A percentile compares a stretch with the other conserved stretches of the same genome.
phyloP scores from a whole-genome alignment of 208 protist genomes.

The Zelonia costaricensis region DNA sequence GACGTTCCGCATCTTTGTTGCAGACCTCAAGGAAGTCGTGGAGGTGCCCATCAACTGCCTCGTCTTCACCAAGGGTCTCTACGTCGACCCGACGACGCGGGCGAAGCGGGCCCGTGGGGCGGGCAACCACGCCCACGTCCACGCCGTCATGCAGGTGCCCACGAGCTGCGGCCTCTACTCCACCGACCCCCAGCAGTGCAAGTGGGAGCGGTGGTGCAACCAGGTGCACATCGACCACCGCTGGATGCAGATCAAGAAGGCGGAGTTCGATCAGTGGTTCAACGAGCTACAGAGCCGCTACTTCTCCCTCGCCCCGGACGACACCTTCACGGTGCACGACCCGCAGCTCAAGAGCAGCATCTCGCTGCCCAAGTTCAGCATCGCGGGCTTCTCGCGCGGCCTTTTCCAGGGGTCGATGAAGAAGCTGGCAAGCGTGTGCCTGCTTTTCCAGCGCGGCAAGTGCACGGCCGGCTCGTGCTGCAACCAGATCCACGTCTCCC shows the following conservation, averaged over 20 bases:
- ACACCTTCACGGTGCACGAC: conserved; percentile 77
- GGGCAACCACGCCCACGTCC: conserved; percentile 35
- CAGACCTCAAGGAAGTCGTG: conserved; percentile 82
- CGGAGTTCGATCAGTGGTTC: conserved; percentile 77
- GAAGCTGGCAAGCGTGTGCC: conserved; percentile 80
- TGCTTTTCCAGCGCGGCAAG: conserved; percentile 80
- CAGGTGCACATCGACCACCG: conserved; percentile 76
- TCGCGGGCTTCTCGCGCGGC: conserved; percentile 73
- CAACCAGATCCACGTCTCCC: conserved; percentile 86
- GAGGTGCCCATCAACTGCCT: conserved; percentile 65
- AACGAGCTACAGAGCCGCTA: conserved; percentile 62
- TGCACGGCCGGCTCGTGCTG: conserved; percentile 83
- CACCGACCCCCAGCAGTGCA: conserved; percentile 68
- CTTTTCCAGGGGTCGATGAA: conserved; percentile 77
- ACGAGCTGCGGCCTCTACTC: conserved; percentile 82
- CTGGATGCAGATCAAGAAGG: conserved; percentile 78
- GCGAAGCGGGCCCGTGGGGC: conserved; percentile 50
- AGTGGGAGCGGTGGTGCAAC: conserved; percentile 89
- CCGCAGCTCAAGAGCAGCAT: conserved; percentile 67
- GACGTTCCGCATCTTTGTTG: conserved; percentile 74
- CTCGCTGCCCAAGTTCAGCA: conserved; percentile 66
- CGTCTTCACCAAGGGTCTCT: conserved; percentile 77
- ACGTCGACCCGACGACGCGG: conserved; percentile 65
- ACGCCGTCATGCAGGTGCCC: conserved; percentile 62
- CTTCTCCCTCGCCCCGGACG: conserved; percentile 42